These are phyloP conservation scores for Trypanosoma mega DNA, from an alignment of 208 protist species.

Conservation along the genomic window DNA sequence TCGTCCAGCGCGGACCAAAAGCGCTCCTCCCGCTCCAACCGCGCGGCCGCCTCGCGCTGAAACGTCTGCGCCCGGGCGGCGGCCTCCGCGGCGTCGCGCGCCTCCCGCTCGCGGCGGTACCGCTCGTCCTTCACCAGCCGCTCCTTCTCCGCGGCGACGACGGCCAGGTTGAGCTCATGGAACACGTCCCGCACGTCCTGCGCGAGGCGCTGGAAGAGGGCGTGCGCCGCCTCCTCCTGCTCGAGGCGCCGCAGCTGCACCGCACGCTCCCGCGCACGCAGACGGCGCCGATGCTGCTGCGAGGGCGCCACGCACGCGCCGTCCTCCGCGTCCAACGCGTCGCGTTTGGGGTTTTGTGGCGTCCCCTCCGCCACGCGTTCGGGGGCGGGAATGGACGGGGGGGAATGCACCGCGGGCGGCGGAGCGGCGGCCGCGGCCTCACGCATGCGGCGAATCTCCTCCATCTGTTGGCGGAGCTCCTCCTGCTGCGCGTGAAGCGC, in stretches of 20 bases:
- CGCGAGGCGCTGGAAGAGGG: slow-evolving; percentile 83
- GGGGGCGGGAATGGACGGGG: background rate
- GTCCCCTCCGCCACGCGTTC: background rate
- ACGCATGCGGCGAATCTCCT: slow-evolving; percentile 40
- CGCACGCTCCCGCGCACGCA: slow-evolving; percentile 71
- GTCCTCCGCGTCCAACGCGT: slow-evolving; percentile 4
- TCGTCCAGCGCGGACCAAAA: slow-evolving; percentile 73
- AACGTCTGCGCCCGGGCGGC: slow-evolving; percentile 55
- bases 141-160: slow-evolving; percentile 90
- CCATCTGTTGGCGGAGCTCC: slow-evolving; percentile 34
- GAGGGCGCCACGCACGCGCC: slow-evolving; percentile 1
- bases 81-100: slow-evolving; percentile 67
- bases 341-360: slow-evolving; percentile 1
- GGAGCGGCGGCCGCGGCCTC: slow-evolving; percentile 21
- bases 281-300: slow-evolving; percentile 61
- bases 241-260: slow-evolving; percentile 59
- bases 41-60: slow-evolving; percentile 64
- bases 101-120: slow-evolving; percentile 84
- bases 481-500: slow-evolving; percentile 19
- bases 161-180: slow-evolving; percentile 88
- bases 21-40: slow-evolving; percentile 71
- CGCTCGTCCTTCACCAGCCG: slow-evolving; percentile 89
- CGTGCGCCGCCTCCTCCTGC: slow-evolving; percentile 77
- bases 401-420: background rate
- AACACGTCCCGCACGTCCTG: slow-evolving; percentile 90